phyloP scores from a whole-genome alignment of 2,329 filamentous ascomycete genomes.

The Pseudocercospora pini-densiflorae region DNA sequence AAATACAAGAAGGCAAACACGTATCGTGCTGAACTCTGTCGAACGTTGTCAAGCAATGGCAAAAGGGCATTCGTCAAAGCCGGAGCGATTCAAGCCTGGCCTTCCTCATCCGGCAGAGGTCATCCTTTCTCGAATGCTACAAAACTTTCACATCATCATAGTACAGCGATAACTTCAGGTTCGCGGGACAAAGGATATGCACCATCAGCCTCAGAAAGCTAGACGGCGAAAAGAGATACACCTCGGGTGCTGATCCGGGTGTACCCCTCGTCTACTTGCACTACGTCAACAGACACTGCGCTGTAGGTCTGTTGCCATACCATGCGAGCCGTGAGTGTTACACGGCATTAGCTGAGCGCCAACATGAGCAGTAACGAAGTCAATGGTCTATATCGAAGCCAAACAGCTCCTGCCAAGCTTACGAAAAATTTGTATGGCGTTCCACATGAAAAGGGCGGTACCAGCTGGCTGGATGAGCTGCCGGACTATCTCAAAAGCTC shows the following conservation, averaged over 20 bases:
- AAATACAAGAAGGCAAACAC: no score
- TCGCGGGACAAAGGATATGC: background rate
- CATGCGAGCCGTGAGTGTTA: background rate
- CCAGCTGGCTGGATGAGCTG: slow-evolving; percentile 19
- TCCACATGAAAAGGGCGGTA: slow-evolving; percentile 24
- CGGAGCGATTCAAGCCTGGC: no score
- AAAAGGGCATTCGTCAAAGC: no score
- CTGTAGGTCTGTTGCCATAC: background rate
- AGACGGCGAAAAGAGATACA: background rate
- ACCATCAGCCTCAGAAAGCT: background rate
- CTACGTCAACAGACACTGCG: background rate
- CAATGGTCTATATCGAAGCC: background rate
- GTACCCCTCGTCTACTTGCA: background rate
- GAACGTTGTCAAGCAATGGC: no score
- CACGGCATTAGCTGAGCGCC: background rate
- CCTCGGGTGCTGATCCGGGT: background rate
- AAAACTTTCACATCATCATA: background rate
- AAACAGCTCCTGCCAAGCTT: slow-evolving; percentile 7
- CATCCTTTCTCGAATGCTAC: no score
- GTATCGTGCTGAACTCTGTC: no score
- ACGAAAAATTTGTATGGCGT: slow-evolving; percentile 24
- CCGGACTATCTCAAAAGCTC: slow-evolving; percentile 12
- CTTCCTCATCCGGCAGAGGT: no score
- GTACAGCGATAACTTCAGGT: background rate
- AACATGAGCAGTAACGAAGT: background rate